Conservation (phyloP, 768 basidiomycete genomes). For the Podaxis sp. region DNA sequence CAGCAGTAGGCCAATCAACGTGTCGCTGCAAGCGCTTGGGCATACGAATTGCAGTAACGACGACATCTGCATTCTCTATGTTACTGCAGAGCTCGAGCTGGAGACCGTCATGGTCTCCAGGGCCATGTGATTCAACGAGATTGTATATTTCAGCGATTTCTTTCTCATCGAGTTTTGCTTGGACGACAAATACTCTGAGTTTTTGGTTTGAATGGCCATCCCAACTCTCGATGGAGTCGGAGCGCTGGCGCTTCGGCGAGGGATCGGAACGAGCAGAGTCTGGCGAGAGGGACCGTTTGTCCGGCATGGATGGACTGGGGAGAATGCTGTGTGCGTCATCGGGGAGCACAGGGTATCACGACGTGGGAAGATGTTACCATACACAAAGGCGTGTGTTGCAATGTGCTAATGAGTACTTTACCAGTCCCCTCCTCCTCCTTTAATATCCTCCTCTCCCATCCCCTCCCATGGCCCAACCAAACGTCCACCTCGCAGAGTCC, state of each 20-base stretch:
- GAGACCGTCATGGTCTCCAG: slow-evolving; percentile 9
- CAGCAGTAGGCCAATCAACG: slow-evolving; percentile 61
- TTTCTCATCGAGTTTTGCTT: slow-evolving; percentile 33
- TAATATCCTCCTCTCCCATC: slow-evolving; percentile 18
- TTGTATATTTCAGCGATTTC: slow-evolving; percentile 34
- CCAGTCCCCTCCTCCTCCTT: slow-evolving; percentile 7
- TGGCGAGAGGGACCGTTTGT: slow-evolving; percentile 2
- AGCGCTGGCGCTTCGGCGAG: slow-evolving; percentile 10
- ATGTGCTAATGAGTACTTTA: slow-evolving; percentile 13
- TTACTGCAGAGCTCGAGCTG: slow-evolving; percentile 35
- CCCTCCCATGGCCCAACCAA: slow-evolving; percentile 24
- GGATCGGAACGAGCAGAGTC: not conserved
- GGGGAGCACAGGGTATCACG: slow-evolving; percentile 1
- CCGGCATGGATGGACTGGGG: slow-evolving; percentile 3
- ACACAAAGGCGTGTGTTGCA: slow-evolving; percentile 9
- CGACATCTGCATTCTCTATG: slow-evolving; percentile 53
- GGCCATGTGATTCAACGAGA: slow-evolving; percentile 28
- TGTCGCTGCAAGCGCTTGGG: slow-evolving; percentile 69
- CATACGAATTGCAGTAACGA: slow-evolving; percentile 68
- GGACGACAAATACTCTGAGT: slow-evolving; percentile 32
- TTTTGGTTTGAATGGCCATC: slow-evolving; percentile 4
- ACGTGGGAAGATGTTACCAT: slow-evolving; percentile 31
- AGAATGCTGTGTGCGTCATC: not conserved
- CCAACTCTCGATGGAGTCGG: slow-evolving; percentile 10
- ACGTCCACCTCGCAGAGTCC: slow-evolving; percentile 31